Conservation (phyloP, 768 basidiomycete species). For the Boletellus sp. region DNA sequence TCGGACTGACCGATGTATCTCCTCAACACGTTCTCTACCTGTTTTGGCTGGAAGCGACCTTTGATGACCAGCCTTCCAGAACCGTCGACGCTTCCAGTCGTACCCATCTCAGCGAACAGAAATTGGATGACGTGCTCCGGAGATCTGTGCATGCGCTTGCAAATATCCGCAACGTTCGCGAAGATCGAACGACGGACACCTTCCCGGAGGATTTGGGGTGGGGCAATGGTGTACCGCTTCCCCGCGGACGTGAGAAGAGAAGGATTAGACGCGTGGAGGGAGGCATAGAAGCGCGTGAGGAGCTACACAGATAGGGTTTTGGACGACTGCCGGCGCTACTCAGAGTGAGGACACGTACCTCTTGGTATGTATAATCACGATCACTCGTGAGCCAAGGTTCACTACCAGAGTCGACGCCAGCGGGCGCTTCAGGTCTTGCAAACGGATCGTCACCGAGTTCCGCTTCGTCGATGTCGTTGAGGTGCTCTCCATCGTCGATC, state of each 20-base stretch:
- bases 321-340: background rate
- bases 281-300: slow-evolving; percentile 85
- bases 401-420: slow-evolving; percentile 66
- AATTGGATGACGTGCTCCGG: slow-evolving; percentile 98
- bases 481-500: slow-evolving; percentile 59
- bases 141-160: slow-evolving; percentile 96
- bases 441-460: slow-evolving; percentile 92
- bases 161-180: slow-evolving; percentile 95
- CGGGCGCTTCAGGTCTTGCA: slow-evolving; percentile 51
- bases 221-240: slow-evolving; percentile 96
- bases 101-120: slow-evolving; percentile 97
- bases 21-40: slow-evolving; percentile 93
- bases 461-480: slow-evolving; percentile 69
- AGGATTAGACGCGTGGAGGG: slow-evolving; percentile 92
- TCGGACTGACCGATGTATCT: slow-evolving; percentile 83
- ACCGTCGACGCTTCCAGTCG: slow-evolving; percentile 93
- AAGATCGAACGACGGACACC: slow-evolving; percentile 98
- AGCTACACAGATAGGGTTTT: slow-evolving; percentile 48
- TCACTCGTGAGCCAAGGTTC: slow-evolving; percentile 92
- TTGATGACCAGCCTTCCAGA: slow-evolving; percentile 91
- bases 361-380: slow-evolving; percentile 93
- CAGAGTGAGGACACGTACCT: slow-evolving; percentile 48
- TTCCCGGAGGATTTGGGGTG: slow-evolving; percentile 90
- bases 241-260: slow-evolving; percentile 78
- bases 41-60: slow-evolving; percentile 97